Percentiles rank a stretch among this genome's conserved stretches.
These are phyloP conservation scores for Solanum chmielewskii DNA, from an alignment of 257 asterid genomes.

Conservation along the genomic window DNA sequence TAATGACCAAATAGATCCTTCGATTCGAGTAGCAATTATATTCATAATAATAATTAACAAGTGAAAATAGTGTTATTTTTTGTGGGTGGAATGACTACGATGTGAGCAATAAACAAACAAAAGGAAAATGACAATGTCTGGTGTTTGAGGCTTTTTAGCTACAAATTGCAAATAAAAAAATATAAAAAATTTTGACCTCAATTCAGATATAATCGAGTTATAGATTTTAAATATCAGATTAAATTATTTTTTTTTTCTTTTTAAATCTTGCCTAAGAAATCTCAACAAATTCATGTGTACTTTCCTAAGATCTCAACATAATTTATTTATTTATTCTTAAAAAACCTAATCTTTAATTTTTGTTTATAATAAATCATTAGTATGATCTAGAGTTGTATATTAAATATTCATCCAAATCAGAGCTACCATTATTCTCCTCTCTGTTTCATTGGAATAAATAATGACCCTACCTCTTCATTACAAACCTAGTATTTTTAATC, in stretches of 20 bases:
- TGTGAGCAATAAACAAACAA: neutral
- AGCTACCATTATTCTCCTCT: neutral
- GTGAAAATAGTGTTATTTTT: neutral
- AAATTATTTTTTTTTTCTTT: neutral
- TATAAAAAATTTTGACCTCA: too few species aligned
- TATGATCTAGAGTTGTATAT: neutral
- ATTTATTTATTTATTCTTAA: neutral
- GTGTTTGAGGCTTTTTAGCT: neutral
- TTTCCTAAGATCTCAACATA: neutral
- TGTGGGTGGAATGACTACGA: neutral
- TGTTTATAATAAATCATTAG: neutral
- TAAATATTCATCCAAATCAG: neutral
- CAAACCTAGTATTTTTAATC: neutral
- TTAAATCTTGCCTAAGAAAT: neutral
- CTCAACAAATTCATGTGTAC: neutral
- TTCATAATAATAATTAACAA: neutral
- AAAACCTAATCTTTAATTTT: neutral
- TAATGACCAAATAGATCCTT: neutral
- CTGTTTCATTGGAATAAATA: neutral
- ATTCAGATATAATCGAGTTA: accelerated
- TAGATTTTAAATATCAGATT: too few species aligned
- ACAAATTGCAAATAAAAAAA: too few species aligned
- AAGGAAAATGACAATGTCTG: neutral
- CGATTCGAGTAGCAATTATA: neutral
- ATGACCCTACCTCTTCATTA: neutral